phyloP scores from a whole-genome alignment of 2,329 filamentous ascomycete species.

The Didymella lethalis region DNA sequence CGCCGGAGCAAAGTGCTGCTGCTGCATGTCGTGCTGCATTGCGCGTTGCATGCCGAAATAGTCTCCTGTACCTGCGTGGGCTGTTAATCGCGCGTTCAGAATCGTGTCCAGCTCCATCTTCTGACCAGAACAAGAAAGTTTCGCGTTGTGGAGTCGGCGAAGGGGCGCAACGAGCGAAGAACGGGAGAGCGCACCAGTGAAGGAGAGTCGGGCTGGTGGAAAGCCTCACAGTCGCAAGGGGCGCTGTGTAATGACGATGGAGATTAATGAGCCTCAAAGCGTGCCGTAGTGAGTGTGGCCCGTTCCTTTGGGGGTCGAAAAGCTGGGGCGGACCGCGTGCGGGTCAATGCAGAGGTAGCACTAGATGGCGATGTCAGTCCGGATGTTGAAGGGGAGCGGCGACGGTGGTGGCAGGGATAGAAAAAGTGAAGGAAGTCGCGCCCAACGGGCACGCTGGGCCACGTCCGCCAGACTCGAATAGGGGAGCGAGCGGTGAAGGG shows the following conservation, averaged over 20 bases:
- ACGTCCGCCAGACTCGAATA: constrained; percentile 42
- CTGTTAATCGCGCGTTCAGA: constrained; percentile 54
- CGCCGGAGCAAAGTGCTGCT: constrained; percentile 57
- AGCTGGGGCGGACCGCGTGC: constrained; percentile 46
- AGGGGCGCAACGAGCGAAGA: constrained; percentile 33
- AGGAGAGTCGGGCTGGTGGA: constrained; percentile 33
- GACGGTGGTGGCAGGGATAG: constrained; percentile 23
- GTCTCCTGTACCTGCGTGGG: constrained; percentile 47
- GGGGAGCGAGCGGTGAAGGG: constrained; percentile 45
- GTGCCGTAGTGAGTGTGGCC: constrained; percentile 40
- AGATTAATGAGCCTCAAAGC: constrained; percentile 30
- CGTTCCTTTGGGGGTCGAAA: constrained; percentile 38
- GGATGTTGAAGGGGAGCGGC: constrained; percentile 28
- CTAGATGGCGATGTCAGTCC: constrained; percentile 45
- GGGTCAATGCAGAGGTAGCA: constrained; percentile 52
- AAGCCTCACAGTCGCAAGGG: constrained; percentile 36
- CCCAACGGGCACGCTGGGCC: constrained; percentile 42
- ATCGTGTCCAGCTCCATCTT: constrained; percentile 53
- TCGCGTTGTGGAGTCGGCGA: constrained; percentile 31
- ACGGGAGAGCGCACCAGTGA: constrained; percentile 47
- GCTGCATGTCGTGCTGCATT: constrained; percentile 53
- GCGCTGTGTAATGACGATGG: constrained; percentile 35
- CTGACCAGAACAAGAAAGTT: constrained; percentile 21
- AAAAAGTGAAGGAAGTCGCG: constrained; percentile 27
- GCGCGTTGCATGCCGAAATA: constrained; percentile 53